Evolutionary conservation across 352 stramenopile species (phyloP), one percentile per base, ranked within the genome.

Genomic region (Globisporangium alternatum): DNA sequence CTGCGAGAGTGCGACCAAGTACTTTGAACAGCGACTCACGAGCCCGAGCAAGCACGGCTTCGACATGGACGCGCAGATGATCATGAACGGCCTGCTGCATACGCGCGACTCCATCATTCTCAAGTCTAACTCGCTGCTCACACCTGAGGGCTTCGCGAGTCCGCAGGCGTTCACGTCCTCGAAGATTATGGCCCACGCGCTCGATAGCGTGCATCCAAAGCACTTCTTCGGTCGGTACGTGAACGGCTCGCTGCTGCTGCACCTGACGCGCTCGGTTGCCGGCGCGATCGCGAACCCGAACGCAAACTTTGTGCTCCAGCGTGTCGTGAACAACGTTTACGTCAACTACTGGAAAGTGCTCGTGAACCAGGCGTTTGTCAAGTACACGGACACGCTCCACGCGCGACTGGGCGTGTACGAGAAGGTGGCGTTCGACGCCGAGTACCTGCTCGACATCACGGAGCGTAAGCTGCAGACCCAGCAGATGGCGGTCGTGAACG

Each of bases 391-490:
- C 62, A 47, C 79, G 62, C 63, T 92, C 35, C 80, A 90, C 65
- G 81, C 83, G 37, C 71, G 80, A 1, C 41, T 92, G 6, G 72
- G 65, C 19, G 73, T 82, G 54, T 92, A 92, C 60, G 81, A 92
- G 58, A 76, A 74, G 35, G 62, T 76, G 39, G 66, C 75, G 17
- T 80, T 92, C 53, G 77, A 79, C 30, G 71, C 76, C 21, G 76
- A 84, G 54, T 92, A 90, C 48, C 68, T 92, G 10, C 70, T 92
- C 33, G 77, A 86, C 67, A 75, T 89, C 53, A 92, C 83, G 33
- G 83, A 90, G 65, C 68, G 75, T 30, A 92, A 92, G 60, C 60
- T 92, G 58, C 70, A 83, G 60, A 74, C 62, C 10, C 67, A 86
- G 47, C 74, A 86, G 15, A 58, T 77, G 0, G 70, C 76, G 30